Percentiles rank a stretch among this genome's conserved stretches.
These are phyloP conservation scores for Lactarius pseudohatsudake DNA, from an alignment of 768 basidiomycete species.

Conservation along the genomic window DNA sequence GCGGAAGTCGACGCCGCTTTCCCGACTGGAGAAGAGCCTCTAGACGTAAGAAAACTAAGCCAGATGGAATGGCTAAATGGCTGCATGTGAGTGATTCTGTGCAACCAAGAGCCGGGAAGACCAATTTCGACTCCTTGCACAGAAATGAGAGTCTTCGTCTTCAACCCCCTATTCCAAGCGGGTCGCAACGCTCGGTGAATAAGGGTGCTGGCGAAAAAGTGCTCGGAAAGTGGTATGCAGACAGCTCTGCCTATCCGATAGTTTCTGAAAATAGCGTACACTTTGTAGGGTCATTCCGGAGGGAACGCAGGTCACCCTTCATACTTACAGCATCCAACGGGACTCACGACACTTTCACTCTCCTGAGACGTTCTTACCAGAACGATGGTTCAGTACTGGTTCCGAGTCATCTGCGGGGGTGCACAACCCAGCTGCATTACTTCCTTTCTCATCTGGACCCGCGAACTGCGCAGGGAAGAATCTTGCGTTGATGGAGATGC, in stretches of 20 bases:
- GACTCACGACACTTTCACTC: slow-evolving; percentile 4
- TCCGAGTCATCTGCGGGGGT: not conserved
- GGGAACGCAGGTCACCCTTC: not conserved
- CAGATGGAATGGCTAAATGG: slow-evolving; percentile 12
- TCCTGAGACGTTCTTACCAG: slow-evolving; percentile 2
- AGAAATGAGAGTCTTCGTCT: slow-evolving; percentile 11
- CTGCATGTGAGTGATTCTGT: slow-evolving; percentile 8
- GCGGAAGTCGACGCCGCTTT: slow-evolving; percentile 2
- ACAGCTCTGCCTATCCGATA: not conserved
- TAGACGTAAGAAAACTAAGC: not conserved
- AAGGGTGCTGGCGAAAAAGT: not conserved
- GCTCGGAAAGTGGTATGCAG: slow-evolving; percentile 3
- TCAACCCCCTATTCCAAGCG: slow-evolving; percentile 12
- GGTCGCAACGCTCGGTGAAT: slow-evolving; percentile 5
- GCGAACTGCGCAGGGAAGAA: slow-evolving; percentile 30
- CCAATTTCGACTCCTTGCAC: not conserved
- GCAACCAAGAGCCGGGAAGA: not conserved
- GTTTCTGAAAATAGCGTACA: not conserved
- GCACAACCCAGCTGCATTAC: slow-evolving; percentile 25
- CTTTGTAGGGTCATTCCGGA: slow-evolving; percentile 5
- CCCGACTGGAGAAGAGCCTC: slow-evolving; percentile 4
- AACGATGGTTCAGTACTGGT: slow-evolving; percentile 8
- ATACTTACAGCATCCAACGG: slow-evolving; percentile 12
- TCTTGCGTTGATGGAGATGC: slow-evolving; percentile 30
- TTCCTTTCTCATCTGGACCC: slow-evolving; percentile 30